phyloP scores from a whole-genome alignment of 139 green algal genomes.

The Auxenochlorella protothecoides region DNA sequence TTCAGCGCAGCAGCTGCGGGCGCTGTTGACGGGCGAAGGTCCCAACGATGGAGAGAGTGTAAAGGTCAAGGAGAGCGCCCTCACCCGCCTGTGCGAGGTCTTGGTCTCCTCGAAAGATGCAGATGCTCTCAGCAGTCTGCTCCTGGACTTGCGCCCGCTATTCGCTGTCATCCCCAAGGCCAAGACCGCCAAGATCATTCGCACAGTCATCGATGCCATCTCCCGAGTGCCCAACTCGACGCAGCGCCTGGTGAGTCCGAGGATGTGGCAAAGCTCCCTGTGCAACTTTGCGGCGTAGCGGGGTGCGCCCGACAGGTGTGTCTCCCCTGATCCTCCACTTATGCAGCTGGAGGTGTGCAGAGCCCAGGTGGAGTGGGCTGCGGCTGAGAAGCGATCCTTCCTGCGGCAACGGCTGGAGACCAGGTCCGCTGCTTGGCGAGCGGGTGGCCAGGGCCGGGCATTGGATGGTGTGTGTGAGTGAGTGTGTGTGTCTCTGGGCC shows the following conservation, averaged over 20 bases:
- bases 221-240: slow-evolving; percentile 76
- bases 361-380: slow-evolving; percentile 87
- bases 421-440: background rate
- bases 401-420: slow-evolving; percentile 90
- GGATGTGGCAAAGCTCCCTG: background rate
- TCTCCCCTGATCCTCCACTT: background rate
- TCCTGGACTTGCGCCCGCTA: slow-evolving; percentile 74
- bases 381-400: slow-evolving; percentile 92
- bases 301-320: background rate
- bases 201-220: slow-evolving; percentile 88
- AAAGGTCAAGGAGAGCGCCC: slow-evolving; percentile 66
- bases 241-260: slow-evolving; percentile 61
- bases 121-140: slow-evolving; percentile 51
- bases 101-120: slow-evolving; percentile 54
- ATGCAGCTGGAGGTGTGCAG: slow-evolving; percentile 83
- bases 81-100: slow-evolving; percentile 21
- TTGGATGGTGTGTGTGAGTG: too few relatives aligned
- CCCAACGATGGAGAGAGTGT: slow-evolving; percentile 52
- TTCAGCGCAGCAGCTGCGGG: slow-evolving; percentile 8
- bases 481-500: too few relatives aligned
- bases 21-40: slow-evolving; percentile 30
- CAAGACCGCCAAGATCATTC: slow-evolving; percentile 97
- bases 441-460: too few relatives aligned
- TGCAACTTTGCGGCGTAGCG: background rate
- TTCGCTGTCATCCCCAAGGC: slow-evolving; percentile 90